phyloP scores from a whole-genome alignment of 139 green algal genomes.

The Protoeuglena noctilucae region DNA sequence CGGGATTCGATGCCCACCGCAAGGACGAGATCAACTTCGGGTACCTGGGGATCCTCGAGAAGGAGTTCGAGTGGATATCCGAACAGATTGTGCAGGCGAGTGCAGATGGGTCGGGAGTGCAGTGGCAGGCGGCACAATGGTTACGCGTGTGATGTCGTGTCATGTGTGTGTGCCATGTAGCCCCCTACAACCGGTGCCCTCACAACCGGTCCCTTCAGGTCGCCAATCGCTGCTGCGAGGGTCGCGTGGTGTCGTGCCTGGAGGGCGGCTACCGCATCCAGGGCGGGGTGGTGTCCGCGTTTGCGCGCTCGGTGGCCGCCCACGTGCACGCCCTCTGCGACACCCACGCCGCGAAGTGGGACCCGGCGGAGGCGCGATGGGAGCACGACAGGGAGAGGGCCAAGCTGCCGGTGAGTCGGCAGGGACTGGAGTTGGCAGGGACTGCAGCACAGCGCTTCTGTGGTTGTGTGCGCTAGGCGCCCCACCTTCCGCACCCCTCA shows the following conservation, averaged over 20 bases:
- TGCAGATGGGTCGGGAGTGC: slow-evolving; percentile 8
- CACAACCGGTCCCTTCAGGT: slow-evolving; percentile 13
- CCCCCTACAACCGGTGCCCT: too few relatives aligned
- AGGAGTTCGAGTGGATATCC: slow-evolving; percentile 80
- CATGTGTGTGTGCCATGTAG: too few relatives aligned
- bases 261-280: slow-evolving; percentile 86
- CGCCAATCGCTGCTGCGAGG: slow-evolving; percentile 46
- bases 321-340: slow-evolving; percentile 59
- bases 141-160: too few relatives aligned
- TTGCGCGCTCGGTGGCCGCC: slow-evolving; percentile 64
- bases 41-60: slow-evolving; percentile 67
- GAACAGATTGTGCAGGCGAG: slow-evolving; percentile 57
- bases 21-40: slow-evolving; percentile 71
- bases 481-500: too few relatives aligned
- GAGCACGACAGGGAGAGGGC: slow-evolving; percentile 27
- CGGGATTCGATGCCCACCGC: slow-evolving; percentile 76
- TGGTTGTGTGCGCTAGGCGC: neutral
- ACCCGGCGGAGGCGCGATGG: slow-evolving; percentile 18
- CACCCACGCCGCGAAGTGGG: slow-evolving; percentile 20
- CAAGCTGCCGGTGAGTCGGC: slow-evolving; percentile 8
- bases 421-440: slow-evolving; percentile 10
- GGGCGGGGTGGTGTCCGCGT: slow-evolving; percentile 51
- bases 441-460: slow-evolving; percentile 4
- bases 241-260: slow-evolving; percentile 63
- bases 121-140: neutral